Percentiles rank a stretch among this genome's conserved stretches.
Evolutionary conservation across 2,329 filamentous ascomycete species (phyloP).

Genomic region (Pyrenochaeta sp.): DNA sequence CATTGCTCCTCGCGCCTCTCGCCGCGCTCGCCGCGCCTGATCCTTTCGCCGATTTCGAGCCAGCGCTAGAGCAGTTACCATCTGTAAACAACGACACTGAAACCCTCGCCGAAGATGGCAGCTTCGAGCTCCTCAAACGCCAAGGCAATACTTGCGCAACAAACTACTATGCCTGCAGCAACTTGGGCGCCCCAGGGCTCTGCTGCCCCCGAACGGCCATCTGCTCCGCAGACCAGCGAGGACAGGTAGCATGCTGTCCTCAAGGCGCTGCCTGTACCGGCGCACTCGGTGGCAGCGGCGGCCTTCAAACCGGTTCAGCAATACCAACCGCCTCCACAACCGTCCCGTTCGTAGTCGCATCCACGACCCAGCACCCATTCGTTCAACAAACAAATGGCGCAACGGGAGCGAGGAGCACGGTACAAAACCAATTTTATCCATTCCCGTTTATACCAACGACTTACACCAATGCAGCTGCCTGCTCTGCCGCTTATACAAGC

Average conservation of each 20-base stretch:
- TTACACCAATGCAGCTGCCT: constrained; percentile 60
- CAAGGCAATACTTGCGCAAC: constrained; percentile 58
- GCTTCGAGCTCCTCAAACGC: constrained; percentile 43
- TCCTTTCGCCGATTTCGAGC: constrained; percentile 41
- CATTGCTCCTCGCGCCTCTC: constrained; percentile 39
- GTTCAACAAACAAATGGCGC: constrained; percentile 31
- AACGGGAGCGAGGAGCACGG: constrained; percentile 42
- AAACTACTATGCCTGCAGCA: constrained; percentile 62
- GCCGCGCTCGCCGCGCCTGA: constrained; percentile 40
- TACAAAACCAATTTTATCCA: constrained; percentile 61
- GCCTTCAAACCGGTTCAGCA: constrained; percentile 24
- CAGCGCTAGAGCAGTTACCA: constrained; percentile 32
- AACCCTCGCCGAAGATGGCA: constrained; percentile 27
- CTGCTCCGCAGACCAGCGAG: constrained; percentile 64
- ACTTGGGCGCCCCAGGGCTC: constrained; percentile 60
- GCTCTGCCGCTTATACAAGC: constrained; percentile 62
- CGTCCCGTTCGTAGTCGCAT: constrained; percentile 27
- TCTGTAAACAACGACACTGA: constrained; percentile 34
- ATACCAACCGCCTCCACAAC: constrained; percentile 25
- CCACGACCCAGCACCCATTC: constrained; percentile 28
- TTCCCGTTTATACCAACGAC: constrained; percentile 63
- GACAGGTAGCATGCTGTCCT: constrained; percentile 70
- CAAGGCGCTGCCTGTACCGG: constrained; percentile 66
- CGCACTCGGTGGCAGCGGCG: constrained; percentile 47
- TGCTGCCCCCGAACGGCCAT: constrained; percentile 64